Percentiles rank a stretch among this genome's conserved stretches.
Evolutionary conservation across 2,329 filamentous ascomycete genomes (phyloP).

Genomic region (Pochonia chlamydosporia): DNA sequence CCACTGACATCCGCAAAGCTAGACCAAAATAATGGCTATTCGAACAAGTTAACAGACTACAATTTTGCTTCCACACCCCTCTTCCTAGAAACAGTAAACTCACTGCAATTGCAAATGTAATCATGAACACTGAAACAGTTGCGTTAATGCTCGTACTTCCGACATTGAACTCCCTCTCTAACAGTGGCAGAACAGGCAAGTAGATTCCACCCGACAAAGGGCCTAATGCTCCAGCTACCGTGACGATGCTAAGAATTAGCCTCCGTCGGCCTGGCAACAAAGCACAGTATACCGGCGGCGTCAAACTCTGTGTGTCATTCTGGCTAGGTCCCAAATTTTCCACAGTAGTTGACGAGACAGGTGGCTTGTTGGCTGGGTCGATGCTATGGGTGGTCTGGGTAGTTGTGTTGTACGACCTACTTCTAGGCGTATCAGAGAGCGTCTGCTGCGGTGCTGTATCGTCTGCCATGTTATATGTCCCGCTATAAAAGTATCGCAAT

Average conservation of each 20-base stretch:
- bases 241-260: conserved; percentile 33
- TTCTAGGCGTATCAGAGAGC: too few relatives aligned
- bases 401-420: too few relatives aligned
- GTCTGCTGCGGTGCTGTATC: too few relatives aligned
- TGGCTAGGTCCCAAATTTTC: too few relatives aligned
- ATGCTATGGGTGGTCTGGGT: too few relatives aligned
- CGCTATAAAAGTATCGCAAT: too few relatives aligned
- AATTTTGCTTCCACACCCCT: too few relatives aligned
- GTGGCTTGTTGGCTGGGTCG: too few relatives aligned
- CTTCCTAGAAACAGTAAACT: conserved; percentile 9
- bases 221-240: conserved; percentile 34
- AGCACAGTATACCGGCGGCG: conserved; percentile 26
- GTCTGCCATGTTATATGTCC: too few relatives aligned
- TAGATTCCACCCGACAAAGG: conserved; percentile 38
- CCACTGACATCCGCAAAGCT: conserved; percentile 31
- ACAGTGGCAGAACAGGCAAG: conserved; percentile 31
- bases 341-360: too few relatives aligned
- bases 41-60: not conserved
- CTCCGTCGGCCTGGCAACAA: conserved; percentile 27
- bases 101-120: conserved; percentile 33
- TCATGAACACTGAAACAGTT: conserved; percentile 38
- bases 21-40: conserved; percentile 33
- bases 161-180: conserved; percentile 31
- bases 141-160: conserved; percentile 31
- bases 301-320: too few relatives aligned